Percentiles rank a stretch among this genome's conserved stretches.
phyloP scores from a whole-genome alignment of 2,329 filamentous ascomycete genomes.

The Furcasterigmium furcatum region DNA sequence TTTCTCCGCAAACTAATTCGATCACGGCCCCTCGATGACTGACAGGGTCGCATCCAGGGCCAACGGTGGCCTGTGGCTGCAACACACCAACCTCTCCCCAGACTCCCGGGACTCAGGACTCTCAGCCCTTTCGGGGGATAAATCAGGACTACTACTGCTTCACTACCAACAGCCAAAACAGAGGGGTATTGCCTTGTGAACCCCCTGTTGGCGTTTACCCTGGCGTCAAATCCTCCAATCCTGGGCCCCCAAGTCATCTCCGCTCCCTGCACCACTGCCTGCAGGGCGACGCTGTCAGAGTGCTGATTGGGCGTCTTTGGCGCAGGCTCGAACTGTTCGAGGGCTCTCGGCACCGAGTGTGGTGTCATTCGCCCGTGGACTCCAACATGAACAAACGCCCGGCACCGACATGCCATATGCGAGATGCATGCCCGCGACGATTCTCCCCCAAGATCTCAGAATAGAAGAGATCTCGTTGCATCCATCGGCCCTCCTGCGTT shows the following conservation, averaged over 20 bases:
- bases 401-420: no score
- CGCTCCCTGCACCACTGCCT: neutral
- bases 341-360: neutral
- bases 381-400: no score
- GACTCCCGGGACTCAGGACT: neutral
- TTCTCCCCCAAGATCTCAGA: no score
- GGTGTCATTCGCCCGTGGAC: neutral
- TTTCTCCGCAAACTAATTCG: no score
- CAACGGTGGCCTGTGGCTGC: no score
- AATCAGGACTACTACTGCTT: neutral
- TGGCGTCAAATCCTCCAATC: neutral
- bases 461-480: no score
- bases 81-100: neutral
- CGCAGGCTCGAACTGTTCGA: neutral
- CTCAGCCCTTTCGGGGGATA: neutral
- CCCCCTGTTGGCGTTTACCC: no score
- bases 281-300: no score
- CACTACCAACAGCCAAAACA: no score
- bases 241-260: neutral
- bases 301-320: neutral
- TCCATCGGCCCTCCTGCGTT: no score
- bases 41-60: neutral
- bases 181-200: no score
- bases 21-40: neutral
- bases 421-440: no score